A percentile compares a stretch with the other conserved stretches of the same genome.
These are phyloP conservation scores for Akanthomyces muscarius DNA, from an alignment of 2,329 filamentous ascomycete genomes.

Conservation along the genomic window DNA sequence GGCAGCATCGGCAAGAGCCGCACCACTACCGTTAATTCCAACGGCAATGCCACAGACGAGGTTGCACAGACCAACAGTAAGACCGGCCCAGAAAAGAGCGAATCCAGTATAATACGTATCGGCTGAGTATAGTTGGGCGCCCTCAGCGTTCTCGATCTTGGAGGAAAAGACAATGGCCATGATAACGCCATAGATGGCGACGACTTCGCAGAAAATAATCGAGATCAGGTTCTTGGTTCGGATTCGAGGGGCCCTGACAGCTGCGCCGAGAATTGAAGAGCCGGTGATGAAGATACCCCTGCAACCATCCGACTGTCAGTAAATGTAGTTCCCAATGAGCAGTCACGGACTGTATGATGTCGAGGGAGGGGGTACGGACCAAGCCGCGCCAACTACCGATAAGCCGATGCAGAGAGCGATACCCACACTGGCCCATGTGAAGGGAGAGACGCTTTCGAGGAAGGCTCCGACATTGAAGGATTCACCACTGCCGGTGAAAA, in stretches of 20 bases:
- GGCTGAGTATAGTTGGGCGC: conserved; percentile 64
- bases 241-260: conserved; percentile 94
- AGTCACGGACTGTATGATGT: conserved; percentile 31
- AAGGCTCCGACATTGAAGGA: conserved; percentile 96
- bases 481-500: conserved; percentile 95
- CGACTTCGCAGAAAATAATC: conserved; percentile 99
- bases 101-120: conserved; percentile 92
- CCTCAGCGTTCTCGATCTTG: conserved; percentile 67
- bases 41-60: conserved; percentile 93
- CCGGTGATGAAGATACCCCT: conserved; percentile 99
- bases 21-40: conserved; percentile 96
- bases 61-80: conserved; percentile 95
- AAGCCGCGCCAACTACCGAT: conserved; percentile 95
- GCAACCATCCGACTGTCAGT: conserved; percentile 22
- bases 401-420: conserved; percentile 93
- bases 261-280: conserved; percentile 92
- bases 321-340: background rate
- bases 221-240: conserved; percentile 99
- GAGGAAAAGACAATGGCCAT: conserved; percentile 98
- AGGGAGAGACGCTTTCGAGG: conserved; percentile 89
- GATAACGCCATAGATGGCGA: conserved; percentile 99
- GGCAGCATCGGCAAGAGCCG: conserved; percentile 91
- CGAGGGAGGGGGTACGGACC: conserved; percentile 47
- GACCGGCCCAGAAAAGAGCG: conserved; percentile 90
- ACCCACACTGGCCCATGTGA: conserved; percentile 86